phyloP scores from a whole-genome alignment of 2,329 filamentous ascomycete genomes.

The Exutisphaerella laricina region DNA sequence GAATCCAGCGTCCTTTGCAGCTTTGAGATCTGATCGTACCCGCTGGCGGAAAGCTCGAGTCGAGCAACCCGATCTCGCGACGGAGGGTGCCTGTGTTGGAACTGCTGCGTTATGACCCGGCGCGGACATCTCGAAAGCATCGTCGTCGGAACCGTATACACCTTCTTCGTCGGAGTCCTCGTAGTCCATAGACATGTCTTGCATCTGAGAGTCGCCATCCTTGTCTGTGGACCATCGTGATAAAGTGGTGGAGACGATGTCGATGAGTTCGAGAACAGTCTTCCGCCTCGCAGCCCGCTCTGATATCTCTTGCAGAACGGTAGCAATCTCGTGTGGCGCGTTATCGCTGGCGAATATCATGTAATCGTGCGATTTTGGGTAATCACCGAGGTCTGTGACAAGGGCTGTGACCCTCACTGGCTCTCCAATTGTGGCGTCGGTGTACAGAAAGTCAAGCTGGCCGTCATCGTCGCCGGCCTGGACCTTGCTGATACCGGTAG shows the following conservation, averaged over 20 bases:
- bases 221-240: slow-evolving; percentile 30
- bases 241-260: slow-evolving; percentile 41
- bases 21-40: slow-evolving; percentile 51
- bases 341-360: slow-evolving; percentile 51
- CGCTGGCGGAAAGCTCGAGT: slow-evolving; percentile 20
- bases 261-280: slow-evolving; percentile 47
- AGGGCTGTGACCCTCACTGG: slow-evolving; percentile 37
- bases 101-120: slow-evolving; percentile 12
- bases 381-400: slow-evolving; percentile 52
- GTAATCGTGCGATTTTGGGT: slow-evolving; percentile 54
- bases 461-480: slow-evolving; percentile 64
- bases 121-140: slow-evolving; percentile 21
- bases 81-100: slow-evolving; percentile 6
- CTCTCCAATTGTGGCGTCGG: slow-evolving; percentile 19
- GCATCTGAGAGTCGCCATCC: slow-evolving; percentile 41
- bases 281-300: slow-evolving; percentile 43
- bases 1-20: slow-evolving; percentile 61
- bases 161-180: slow-evolving; percentile 38
- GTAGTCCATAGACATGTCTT: slow-evolving; percentile 34
- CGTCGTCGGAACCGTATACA: slow-evolving; percentile 29
- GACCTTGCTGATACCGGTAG: slow-evolving; percentile 51
- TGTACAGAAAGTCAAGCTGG: slow-evolving; percentile 59
- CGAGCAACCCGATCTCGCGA: background rate
- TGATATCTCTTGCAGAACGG: slow-evolving; percentile 41
- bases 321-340: slow-evolving; percentile 39